Base-by-base conservation (phyloP, 1,284 basidiomycete genomes). In the Neolentinus lepideus region DNA sequence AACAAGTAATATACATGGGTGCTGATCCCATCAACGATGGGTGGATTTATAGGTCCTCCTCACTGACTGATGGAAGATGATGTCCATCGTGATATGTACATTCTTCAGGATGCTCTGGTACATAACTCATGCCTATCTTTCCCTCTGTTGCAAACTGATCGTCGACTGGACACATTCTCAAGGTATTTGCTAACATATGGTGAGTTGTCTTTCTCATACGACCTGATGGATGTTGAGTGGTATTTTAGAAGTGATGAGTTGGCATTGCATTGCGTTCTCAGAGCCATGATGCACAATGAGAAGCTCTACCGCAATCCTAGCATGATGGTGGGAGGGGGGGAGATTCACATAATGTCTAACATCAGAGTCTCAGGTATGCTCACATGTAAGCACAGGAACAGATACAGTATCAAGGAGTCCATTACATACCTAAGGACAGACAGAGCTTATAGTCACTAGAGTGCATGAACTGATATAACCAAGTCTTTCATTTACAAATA, bases 221-320 rank as follows among this genome's bases (percentile, higher is more conserved):
- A 25, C 11, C 19, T 9, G 10, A 8, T 21, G 45, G n/a, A n/a
- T n/a, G n/a, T n/a, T n/a, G n/a, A n/a, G n/a, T 47, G 45, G 24
- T 47, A 47, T 25, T 47, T 16, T 47, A 47, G 19, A 47, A 47
- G 8, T 47, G 10, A 21, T 9, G 33, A 35, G 16, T 16, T 35
- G 33, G 16, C 33, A 16, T 16, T n/a, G n/a, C 29, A 31, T 31
- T 4, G 38, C 38, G 38, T 3, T 43, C n/a, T 4, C 47, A 50
- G 69, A 68, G 70, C 67, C 43, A 74, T 76, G 68, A 63, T 71
- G 19, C 73, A 73, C 52, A 64, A 76, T 59, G 66, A 68, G 43
- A 60, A 61, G 9, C 50, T 71, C 21, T 76, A 71, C 62, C 66
- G 70, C 1, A 64, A 73, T 36, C 69, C 75, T n/a, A n/a, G n/a